Base-by-base conservation (phyloP, 306 rosid genomes). In the Acacia acuminata region DNA sequence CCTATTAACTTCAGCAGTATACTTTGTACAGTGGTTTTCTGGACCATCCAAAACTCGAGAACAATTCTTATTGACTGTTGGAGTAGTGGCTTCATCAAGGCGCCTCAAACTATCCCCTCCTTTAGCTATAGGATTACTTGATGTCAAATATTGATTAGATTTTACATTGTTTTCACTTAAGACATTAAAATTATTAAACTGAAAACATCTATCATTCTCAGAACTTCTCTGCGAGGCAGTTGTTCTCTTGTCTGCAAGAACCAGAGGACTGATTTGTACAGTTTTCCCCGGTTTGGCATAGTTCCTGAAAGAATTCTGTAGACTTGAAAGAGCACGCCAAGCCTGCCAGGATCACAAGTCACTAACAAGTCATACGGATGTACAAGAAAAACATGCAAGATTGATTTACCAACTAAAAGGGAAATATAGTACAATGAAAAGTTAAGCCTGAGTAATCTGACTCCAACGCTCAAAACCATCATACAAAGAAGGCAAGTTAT, bases 281-380 rank as follows among this genome's bases (percentile, higher is more conserved):
- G 86, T 69, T 86, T 90, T 90, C 78, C 98, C 99, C 48, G 92
- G 94, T 83, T 81, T 94, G 66, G 75, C 79, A 75, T 91, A 91
- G 70, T 75, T 86, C 88, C 89, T 85, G 77, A 75, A 66, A 76
- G 94, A 94, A 82, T 80, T 86, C 82, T 90, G 90, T 75, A 90
- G 87, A 86, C 84, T 89, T 65, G 96, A 92, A 84, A 92, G 94
- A 73, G 77, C 88, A 71, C 69, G 77, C 96, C 97, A 96, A 55
- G 94, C 98, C 99, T 96, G 92, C 83, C 24, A 79, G 27, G 12
- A 14, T 22, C 74, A 80, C 81, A 68, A 85, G 75, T 32, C 42
- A 30, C 38, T 14, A 13, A 14, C 70, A 30, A 64, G 16, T 64
- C 8, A 14, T 30, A 32, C 32, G 9, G 42, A 40, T 64, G 38